Conservation (phyloP, 2,329 filamentous ascomycete species). For the Fonsecaea nubica region DNA sequence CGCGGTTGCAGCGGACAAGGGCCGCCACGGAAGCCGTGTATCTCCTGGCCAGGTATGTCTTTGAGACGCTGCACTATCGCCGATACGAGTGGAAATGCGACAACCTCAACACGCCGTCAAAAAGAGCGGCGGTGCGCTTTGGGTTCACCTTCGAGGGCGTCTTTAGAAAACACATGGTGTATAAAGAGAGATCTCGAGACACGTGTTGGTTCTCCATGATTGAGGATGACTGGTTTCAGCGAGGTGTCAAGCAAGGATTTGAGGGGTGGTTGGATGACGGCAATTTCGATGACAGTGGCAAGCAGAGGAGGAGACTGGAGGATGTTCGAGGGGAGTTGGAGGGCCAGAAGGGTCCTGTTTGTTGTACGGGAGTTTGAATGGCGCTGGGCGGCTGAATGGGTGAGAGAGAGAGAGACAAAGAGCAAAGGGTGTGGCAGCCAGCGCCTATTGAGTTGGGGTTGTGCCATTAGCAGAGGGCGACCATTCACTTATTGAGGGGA, state of each 20-base stretch:
- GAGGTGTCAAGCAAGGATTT: constrained; percentile 52
- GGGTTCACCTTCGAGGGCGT: constrained; percentile 67
- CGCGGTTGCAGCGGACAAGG: constrained; percentile 59
- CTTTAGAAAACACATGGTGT: constrained; percentile 67
- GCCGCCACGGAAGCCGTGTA: constrained; percentile 66
- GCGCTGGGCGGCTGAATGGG: neutral
- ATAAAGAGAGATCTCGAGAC: constrained; percentile 64
- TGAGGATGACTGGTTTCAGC: constrained; percentile 63
- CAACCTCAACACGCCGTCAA: constrained; percentile 60
- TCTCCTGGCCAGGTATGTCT: constrained; percentile 61
- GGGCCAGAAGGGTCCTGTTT: constrained; percentile 20
- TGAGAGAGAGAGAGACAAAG: too few relatives aligned
- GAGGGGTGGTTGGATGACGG: constrained; percentile 61
- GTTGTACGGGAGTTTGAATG: constrained; percentile 2
- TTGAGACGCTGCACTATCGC: constrained; percentile 62
- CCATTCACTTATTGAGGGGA: too few relatives aligned
- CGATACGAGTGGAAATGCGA: constrained; percentile 72
- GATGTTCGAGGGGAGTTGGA: constrained; percentile 41
- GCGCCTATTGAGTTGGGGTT: neutral
- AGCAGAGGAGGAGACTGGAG: constrained; percentile 57
- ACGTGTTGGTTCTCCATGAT: constrained; percentile 67
- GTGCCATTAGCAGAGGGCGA: neutral
- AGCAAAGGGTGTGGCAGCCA: neutral
- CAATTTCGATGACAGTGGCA: constrained; percentile 64
- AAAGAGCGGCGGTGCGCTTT: constrained; percentile 61